Base-by-base conservation (phyloP, 495 filamentous ascomycete species). In the Aspergillus avenaceus region DNA sequence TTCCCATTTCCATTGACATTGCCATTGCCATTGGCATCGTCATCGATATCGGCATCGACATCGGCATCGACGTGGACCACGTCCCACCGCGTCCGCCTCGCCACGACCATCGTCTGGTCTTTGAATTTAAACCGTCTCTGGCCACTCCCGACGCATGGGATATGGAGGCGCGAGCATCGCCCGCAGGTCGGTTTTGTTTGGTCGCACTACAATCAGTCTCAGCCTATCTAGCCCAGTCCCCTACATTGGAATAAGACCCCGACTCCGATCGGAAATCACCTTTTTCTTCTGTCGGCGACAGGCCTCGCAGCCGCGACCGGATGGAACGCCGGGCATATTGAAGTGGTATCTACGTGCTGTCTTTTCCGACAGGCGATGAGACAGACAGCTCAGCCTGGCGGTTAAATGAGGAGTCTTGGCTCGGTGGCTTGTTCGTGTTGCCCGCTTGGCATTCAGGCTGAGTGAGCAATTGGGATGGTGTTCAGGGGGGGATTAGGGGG, bases 281-380 rank as follows among this genome's bases (percentile, higher is more conserved):
- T 75, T 75, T 55, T 78, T 77, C 54, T 74, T 76, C 47, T 67
- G 65, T 50, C 66, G 64, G 14, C 71, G 70, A 56, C 73, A 77
- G n/a, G 65, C 69, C 37, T 73, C 67, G 47, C 73, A 78, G 13
- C 66, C 71, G 18, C 66, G 72, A 51, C 67, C 65, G 6, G 67
- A 71, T n/a, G 70, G 68, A 13, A 76, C 72, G 0, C 74, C 74
- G 7, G 71, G 72, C 73, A 78, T 78, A 1, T 29, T 38, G 32
- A n/a, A n/a, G n/a, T n/a, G n/a, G n/a, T n/a, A n/a, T n/a, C n/a
- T n/a, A n/a, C n/a, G n/a, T n/a, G n/a, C n/a, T n/a, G n/a, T n/a
- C n/a, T n/a, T n/a, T n/a, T n/a, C n/a, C n/a, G n/a, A n/a, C n/a
- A n/a, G n/a, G n/a, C n/a, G n/a, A n/a, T n/a, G n/a, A n/a, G n/a